Evolutionary conservation across 2,329 filamentous ascomycete genomes (phyloP).

Genomic region (Aspergillus tanneri): DNA sequence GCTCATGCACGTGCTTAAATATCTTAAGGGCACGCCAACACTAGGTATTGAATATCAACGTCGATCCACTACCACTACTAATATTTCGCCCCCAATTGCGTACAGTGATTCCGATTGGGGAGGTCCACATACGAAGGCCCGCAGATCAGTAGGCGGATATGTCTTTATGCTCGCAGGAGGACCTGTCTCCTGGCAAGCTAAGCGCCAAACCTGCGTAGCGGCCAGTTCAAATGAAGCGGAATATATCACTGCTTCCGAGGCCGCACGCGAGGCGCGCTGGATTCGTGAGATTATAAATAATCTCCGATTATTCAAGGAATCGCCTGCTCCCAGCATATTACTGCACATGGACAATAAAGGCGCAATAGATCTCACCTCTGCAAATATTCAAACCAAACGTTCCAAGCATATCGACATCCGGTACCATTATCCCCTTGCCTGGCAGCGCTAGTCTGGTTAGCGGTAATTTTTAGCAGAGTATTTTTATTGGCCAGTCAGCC

Average conservation of each 20-base stretch:
- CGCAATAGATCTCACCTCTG: not conserved
- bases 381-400: not conserved
- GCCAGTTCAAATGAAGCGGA: not conserved
- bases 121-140: slow-evolving; percentile 3
- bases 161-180: not conserved
- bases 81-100: not conserved
- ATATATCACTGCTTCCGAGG: not conserved
- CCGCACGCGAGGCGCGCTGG: not conserved
- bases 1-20: slow-evolving; percentile 2
- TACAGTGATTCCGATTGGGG: slow-evolving; percentile 4
- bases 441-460: too few species aligned
- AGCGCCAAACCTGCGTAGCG: slow-evolving; percentile 2
- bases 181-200: not conserved
- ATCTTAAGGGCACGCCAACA: not conserved
- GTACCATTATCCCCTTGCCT: too few species aligned
- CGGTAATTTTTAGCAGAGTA: too few species aligned
- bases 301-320: not conserved
- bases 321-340: not conserved
- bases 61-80: not conserved
- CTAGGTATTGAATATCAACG: slow-evolving; percentile 1
- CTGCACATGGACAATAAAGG: slow-evolving; percentile 4
- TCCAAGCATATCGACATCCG: slow-evolving; percentile 2
- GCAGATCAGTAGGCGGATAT: slow-evolving; percentile 2
- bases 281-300: not conserved
- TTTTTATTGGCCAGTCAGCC: too few species aligned